Base-by-base conservation (phyloP, 345 rosid species). In the Turnera subulata region DNA sequence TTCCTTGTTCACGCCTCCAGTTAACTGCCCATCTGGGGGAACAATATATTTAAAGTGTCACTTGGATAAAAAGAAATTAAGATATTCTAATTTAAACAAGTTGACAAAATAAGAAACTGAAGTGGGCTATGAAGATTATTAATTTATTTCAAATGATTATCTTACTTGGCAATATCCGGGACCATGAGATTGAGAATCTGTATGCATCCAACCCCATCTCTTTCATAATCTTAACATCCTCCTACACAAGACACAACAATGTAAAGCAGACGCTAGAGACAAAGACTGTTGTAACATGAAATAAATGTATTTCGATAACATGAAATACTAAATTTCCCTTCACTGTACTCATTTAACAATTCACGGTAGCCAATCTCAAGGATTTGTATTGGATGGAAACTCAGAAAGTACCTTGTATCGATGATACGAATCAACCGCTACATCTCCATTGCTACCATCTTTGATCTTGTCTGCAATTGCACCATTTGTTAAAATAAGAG, bases 351-450 rank as follows among this genome's bases (percentile, higher is more conserved):
- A 11, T 20, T 46, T 12, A 46, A 45, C 18, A n/a, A 45, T 45
- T 17, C 11, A n/a, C n/a, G n/a, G n/a, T 5, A 45, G 11, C 22
- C 23, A 6, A n/a, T 8, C 2, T n/a, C 24, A 2, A 1, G 4
- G 19, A 20, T 17, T 46, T 35, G 11, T 35, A 5, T 35, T 35
- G 39, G 11, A 6, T 35, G 11, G 6, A 5, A 35, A 35, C 13
- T 40, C 14, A 5, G 4, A 40, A 3, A 12, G 26, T 46, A 84
- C 98, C 96, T 89, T 79, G 72, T 82, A 88, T 23, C 82, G 78
- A 58, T 89, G 82, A 67, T 88, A 92, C 52, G 80, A 82, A 75
- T 89, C 96, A 24, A 81, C 79, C 17, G 96, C 96, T 37, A 84
- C 76, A 58, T 92, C 84, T 33, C 81, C 95, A 15, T 64, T 80